Base-by-base conservation (phyloP, 805 yeast genomes). In the Yarrowia sp. region DNA sequence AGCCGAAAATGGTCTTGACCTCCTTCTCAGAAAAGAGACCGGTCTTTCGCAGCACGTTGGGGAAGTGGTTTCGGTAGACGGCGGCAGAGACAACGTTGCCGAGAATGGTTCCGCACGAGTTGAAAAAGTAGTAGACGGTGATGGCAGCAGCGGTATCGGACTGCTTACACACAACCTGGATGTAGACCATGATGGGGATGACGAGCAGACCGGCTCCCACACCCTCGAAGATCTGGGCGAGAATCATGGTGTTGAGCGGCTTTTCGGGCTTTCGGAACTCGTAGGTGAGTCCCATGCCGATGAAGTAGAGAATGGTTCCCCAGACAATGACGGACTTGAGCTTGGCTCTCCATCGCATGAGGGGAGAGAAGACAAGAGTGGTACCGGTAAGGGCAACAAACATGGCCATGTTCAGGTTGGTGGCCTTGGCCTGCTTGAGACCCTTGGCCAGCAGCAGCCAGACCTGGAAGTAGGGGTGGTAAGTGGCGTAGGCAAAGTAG, bases 31-130 rank as follows among this genome's bases (percentile, higher is more conserved):
- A 10, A 15, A 56, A 56, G 22, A 41, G 40, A 5, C 63, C 63
- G 2, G 63, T 48, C 7, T 14, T 0, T 22, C 46, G 36, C 36
- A 69, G 67, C 8, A 38, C 49, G 14, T 41, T 11, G 38, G 66
- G 50, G 58, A 65, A 69, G 32, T 48, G 56, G 48, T 48, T 45
- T 55, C 69, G 15, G 56, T 69, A 69, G 16, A 69, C 69, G 36
- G 68, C 52, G 8, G 69, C 70, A 10, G 69, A 65, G 16, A 69
- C 46, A 10, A 61, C 69, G 45, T 69, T 59, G 2, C 69, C 70
- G 22, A 69, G 55, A 40, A 69, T 59, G 43, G 68, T 59, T 40
- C 70, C 70, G 56, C 48, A 14, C 5, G 70, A 42, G 36, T 65
- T 46, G 52, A 55, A 69, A 10, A 68, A 46, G 52, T 65, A 40